Conservation (phyloP, 805 yeast species). For the Vanderwaltozyma tropicalis region DNA sequence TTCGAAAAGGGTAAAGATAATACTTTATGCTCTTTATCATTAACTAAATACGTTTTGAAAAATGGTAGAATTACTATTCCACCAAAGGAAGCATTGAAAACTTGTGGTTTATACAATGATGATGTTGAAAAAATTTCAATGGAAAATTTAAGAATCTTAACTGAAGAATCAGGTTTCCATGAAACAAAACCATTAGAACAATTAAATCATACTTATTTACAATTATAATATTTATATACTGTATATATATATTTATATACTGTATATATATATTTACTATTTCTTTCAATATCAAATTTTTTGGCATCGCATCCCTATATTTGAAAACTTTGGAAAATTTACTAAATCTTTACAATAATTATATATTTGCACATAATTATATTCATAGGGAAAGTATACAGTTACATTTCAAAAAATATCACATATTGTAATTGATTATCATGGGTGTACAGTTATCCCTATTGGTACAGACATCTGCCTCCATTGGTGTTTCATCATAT, state of each 20-base stretch:
- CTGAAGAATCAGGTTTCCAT: conserved; percentile 23
- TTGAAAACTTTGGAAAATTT: no score
- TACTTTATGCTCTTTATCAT: conserved; percentile 44
- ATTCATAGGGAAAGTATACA: no score
- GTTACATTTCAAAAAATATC: no score
- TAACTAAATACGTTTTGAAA: conserved; percentile 77
- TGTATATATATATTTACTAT: no score
- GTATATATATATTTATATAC: no score
- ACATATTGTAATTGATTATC: not conserved
- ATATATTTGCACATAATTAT: no score
- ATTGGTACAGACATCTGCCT: conserved; percentile 82
- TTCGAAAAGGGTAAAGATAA: conserved; percentile 37
- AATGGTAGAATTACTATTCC: conserved; percentile 62
- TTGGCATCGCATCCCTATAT: no score
- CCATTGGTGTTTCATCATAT: conserved; percentile 85
- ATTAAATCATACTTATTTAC: conserved; percentile 2
- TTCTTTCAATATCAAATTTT: no score
- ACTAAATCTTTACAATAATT: no score
- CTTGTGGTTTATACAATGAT: conserved; percentile 46
- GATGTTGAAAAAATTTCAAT: conserved; percentile 36
- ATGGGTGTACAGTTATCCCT: conserved; percentile 88
- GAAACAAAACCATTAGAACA: conserved; percentile 20
- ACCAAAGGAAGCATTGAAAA: conserved; percentile 50
- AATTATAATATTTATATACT: not conserved
- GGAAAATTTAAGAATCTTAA: conserved; percentile 28